Evolutionary conservation across 1,284 basidiomycete genomes (phyloP).

Genomic region (Ceratobasidium sp.): DNA sequence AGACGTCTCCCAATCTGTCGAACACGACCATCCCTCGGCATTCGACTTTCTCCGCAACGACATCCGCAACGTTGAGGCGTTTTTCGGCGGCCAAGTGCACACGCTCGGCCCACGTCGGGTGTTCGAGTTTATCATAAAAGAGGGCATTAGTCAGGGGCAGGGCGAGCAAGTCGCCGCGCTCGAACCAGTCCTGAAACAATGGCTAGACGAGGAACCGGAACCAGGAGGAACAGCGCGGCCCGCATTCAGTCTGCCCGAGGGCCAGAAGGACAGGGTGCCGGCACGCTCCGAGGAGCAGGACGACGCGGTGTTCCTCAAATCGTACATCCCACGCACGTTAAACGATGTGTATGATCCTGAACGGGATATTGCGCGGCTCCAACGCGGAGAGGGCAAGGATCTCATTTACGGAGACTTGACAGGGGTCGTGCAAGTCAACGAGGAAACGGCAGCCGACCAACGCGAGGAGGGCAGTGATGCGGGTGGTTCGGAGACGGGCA

Average conservation of each 20-base stretch:
- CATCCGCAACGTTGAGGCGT: conserved; percentile 93
- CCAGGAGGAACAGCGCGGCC: conserved; percentile 46
- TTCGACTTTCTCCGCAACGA: conserved; percentile 97
- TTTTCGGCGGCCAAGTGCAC: conserved; percentile 83
- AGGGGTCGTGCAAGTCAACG: conserved; percentile 49
- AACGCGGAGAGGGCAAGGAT: conserved; percentile 74
- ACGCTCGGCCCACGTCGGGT: conserved; percentile 85
- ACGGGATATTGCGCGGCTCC: conserved; percentile 83
- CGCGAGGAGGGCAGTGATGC: conserved; percentile 49
- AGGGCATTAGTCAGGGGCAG: conserved; percentile 57
- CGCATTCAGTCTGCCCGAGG: conserved; percentile 49
- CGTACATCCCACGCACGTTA: conserved; percentile 92
- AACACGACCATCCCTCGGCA: conserved; percentile 96
- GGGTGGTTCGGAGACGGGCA: conserved; percentile 58
- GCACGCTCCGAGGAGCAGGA: conserved; percentile 65
- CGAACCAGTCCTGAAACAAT: conserved; percentile 53
- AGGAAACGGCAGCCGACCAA: conserved; percentile 39
- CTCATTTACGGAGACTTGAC: conserved; percentile 86
- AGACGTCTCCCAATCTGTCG: conserved; percentile 98
- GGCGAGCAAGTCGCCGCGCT: conserved; percentile 54
- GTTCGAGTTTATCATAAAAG: conserved; percentile 90
- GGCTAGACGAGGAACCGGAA: conserved; percentile 50
- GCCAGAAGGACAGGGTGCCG: conserved; percentile 81
- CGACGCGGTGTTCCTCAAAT: conserved; percentile 87
- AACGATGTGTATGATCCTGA: conserved; percentile 95